Evolutionary conservation across 1,284 basidiomycete species (phyloP), one percentile per base, ranked within the genome.

Genomic region (Farysia itapuensis): DNA sequence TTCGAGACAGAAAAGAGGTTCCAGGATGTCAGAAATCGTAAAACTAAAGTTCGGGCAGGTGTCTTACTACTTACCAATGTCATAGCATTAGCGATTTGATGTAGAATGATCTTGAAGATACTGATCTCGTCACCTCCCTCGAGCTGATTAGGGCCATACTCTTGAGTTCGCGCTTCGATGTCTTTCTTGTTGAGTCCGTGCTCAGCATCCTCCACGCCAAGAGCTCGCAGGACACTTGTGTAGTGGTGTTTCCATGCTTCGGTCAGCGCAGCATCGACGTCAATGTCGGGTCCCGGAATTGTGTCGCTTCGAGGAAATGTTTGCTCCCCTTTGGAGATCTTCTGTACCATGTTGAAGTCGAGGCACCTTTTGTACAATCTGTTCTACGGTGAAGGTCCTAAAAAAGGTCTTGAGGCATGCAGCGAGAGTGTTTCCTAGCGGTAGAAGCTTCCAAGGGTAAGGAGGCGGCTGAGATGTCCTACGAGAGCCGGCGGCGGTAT

Each of bases 11-110:
- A 34, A n/a, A 23, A 39, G n/a, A n/a, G n/a, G n/a, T n/a, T n/a
- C 1, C 11, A 30, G 25, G 20, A 1, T n/a, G n/a, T n/a, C n/a
- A n/a, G n/a, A n/a, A n/a, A n/a, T n/a, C n/a, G n/a, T n/a, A n/a
- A n/a, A n/a, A n/a, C n/a, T n/a, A n/a, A n/a, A n/a, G n/a, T n/a
- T n/a, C n/a, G n/a, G n/a, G n/a, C n/a, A n/a, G n/a, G n/a, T n/a
- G n/a, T n/a, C n/a, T n/a, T n/a, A n/a, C n/a, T n/a, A 54, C 57
- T 45, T 33, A 58, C 67, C 39, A 70, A 38, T 2, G 74, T 75
- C 74, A 75, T 74, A 11, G 74, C 72, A 31, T 75, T 75, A n/a
- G 72, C 72, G 4, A 75, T 48, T 46, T 75, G 74, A 34, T 68
- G 63, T 16, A 73, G 43, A 19, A 72, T 37, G 23, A 75, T 75